Evolutionary conservation across 768 basidiomycete species (phyloP).

Genomic region (Baorangia bicolor): DNA sequence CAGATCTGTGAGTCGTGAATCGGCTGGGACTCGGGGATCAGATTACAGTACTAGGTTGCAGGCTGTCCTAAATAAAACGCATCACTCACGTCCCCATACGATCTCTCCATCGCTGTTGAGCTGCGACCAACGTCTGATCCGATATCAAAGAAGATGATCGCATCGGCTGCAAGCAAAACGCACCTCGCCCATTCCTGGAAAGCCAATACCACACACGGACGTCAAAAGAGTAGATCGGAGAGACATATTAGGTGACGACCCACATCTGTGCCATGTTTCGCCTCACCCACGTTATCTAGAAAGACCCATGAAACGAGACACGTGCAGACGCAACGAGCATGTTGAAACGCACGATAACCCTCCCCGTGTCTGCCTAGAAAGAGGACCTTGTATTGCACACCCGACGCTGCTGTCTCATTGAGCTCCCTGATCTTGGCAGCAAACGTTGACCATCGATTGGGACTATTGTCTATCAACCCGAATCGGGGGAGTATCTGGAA

Average conservation of each 20-base stretch:
- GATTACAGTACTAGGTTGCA: neutral
- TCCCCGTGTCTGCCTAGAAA: conserved; percentile 66
- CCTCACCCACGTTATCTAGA: conserved; percentile 62
- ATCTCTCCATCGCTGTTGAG: conserved; percentile 60
- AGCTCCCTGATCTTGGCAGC: conserved; percentile 38
- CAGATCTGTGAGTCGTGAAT: conserved; percentile 50
- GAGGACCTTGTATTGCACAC: conserved; percentile 44
- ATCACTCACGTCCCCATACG: conserved; percentile 62
- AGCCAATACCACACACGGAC: neutral
- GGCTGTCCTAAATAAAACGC: neutral
- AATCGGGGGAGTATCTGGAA: conserved; percentile 32
- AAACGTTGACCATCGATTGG: conserved; percentile 49
- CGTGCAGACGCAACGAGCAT: neutral
- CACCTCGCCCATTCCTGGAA: conserved; percentile 57
- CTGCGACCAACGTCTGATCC: conserved; percentile 52
- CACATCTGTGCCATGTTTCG: conserved; percentile 54
- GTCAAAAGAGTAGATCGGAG: neutral
- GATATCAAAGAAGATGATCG: neutral
- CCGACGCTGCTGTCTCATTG: neutral
- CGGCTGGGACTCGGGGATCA: neutral
- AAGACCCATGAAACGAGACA: too few relatives aligned
- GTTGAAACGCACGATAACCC: conserved; percentile 32
- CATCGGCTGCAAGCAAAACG: conserved; percentile 14
- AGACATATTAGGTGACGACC: neutral
- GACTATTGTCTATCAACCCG: conserved; percentile 23